Evolutionary conservation across 2,329 filamentous ascomycete species (phyloP).

Genomic region (Plectosphaerella cucumerina): DNA sequence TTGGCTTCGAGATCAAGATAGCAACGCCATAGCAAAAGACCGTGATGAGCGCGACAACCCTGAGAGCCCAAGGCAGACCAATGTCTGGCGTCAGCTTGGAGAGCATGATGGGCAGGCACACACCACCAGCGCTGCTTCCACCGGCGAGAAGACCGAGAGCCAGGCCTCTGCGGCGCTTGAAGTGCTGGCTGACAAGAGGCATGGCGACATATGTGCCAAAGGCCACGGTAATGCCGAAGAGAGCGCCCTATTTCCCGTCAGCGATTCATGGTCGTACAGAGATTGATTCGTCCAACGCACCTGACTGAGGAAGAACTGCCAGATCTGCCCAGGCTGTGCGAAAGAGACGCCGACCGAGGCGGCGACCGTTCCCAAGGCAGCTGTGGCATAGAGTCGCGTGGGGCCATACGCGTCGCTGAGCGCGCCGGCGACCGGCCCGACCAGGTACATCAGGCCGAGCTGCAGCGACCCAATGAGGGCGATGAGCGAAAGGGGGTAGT

Average conservation of each 20-base stretch:
- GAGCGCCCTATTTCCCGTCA: no score
- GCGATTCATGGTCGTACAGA: no score
- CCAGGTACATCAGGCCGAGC: conserved; percentile 31
- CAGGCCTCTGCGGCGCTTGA: conserved; percentile 22
- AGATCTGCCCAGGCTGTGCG: conserved; percentile 16
- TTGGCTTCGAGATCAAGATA: conserved; percentile 22
- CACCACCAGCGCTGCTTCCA: conserved; percentile 10
- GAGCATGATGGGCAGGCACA: conserved; percentile 24
- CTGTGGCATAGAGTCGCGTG: conserved; percentile 6
- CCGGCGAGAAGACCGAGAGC: conserved; percentile 21
- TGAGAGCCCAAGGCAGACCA: conserved; percentile 49
- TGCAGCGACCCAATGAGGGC: conserved; percentile 41
- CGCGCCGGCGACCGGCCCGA: conserved; percentile 33
- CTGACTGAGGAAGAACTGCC: conserved; percentile 33
- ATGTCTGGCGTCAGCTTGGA: conserved; percentile 38
- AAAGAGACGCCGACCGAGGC: conserved; percentile 7
- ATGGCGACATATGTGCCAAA: conserved; percentile 8
- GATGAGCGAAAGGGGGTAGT: conserved; percentile 29
- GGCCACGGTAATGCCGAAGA: conserved; percentile 9
- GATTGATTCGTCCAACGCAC: background rate
- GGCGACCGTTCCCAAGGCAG: conserved; percentile 3
- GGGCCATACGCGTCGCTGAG: conserved; percentile 28
- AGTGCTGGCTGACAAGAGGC: conserved; percentile 28
- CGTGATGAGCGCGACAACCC: conserved; percentile 38
- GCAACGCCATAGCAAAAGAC: conserved; percentile 30